Percentiles rank a stretch among this genome's conserved stretches.
phyloP scores from a whole-genome alignment of 805 yeast species.

The Hanseniaspora lachancei region DNA sequence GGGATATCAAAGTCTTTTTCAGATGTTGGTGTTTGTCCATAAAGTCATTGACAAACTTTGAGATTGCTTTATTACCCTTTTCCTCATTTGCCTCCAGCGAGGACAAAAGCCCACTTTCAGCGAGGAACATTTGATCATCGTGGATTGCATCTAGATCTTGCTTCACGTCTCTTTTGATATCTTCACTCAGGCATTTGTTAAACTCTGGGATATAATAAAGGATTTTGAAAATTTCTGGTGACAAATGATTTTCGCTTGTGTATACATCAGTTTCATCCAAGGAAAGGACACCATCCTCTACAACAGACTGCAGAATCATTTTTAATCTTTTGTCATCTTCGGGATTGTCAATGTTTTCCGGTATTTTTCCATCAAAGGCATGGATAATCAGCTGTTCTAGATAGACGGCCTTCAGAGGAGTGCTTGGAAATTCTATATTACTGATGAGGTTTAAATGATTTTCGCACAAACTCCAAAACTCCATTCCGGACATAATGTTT shows the following conservation, averaged over 20 bases:
- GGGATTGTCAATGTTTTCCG: neutral
- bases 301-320: neutral
- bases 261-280: neutral
- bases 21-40: neutral
- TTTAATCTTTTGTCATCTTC: neutral
- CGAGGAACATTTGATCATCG: conserved; percentile 13
- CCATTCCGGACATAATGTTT: neutral
- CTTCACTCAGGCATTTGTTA: neutral
- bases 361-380: neutral
- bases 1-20: neutral
- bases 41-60: neutral
- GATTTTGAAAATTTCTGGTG: neutral
- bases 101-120: conserved; percentile 16
- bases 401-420: neutral
- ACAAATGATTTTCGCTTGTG: neutral
- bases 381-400: neutral
- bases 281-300: neutral
- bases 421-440: neutral
- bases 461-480: neutral
- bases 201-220: neutral
- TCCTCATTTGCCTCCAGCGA: no score
- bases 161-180: neutral
- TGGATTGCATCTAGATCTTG: neutral
- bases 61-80: no score
- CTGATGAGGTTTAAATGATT: neutral